Percentiles rank a stretch among this genome's conserved stretches.
phyloP scores from a whole-genome alignment of 2,329 filamentous ascomycete species.

The Fusarium phyllophilum region DNA sequence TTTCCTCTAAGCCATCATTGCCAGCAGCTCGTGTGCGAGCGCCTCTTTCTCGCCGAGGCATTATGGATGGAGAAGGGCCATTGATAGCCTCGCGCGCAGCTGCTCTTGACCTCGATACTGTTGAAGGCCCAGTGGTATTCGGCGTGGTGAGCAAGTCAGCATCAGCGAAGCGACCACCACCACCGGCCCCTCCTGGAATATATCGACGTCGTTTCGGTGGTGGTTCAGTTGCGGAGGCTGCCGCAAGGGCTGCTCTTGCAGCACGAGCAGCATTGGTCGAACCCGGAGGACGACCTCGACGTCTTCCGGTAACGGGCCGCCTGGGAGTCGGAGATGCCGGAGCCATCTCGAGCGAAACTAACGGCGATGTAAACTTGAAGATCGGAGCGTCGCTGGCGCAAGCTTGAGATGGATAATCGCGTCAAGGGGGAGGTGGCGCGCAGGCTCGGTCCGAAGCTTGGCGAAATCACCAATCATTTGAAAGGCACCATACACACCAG shows the following conservation, averaged over 20 bases:
- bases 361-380: constrained; percentile 18
- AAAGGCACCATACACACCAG: constrained; percentile 34
- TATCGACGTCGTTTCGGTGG: constrained; percentile 79
- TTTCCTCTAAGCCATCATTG: constrained; percentile 66
- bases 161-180: constrained; percentile 85
- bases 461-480: constrained; percentile 44
- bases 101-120: constrained; percentile 61
- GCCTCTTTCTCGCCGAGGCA: constrained; percentile 67
- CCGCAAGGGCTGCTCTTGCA: constrained; percentile 50
- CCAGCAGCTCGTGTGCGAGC: constrained; percentile 64
- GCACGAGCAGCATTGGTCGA: constrained; percentile 55
- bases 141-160: constrained; percentile 71
- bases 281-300: constrained; percentile 59
- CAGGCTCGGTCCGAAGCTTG: constrained; percentile 45
- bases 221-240: constrained; percentile 62
- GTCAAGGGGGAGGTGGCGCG: constrained; percentile 46
- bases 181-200: constrained; percentile 86
- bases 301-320: constrained; percentile 55
- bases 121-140: constrained; percentile 53
- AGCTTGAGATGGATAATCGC: constrained; percentile 37
- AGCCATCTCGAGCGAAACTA: constrained; percentile 44
- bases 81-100: constrained; percentile 59
- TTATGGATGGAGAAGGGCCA: constrained; percentile 53
- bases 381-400: constrained; percentile 31
- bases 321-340: constrained; percentile 53